Evolutionary conservation across 1,139 yeast species (phyloP), one percentile per base, ranked within the genome.

Genomic region (Diutina neorugosa): DNA sequence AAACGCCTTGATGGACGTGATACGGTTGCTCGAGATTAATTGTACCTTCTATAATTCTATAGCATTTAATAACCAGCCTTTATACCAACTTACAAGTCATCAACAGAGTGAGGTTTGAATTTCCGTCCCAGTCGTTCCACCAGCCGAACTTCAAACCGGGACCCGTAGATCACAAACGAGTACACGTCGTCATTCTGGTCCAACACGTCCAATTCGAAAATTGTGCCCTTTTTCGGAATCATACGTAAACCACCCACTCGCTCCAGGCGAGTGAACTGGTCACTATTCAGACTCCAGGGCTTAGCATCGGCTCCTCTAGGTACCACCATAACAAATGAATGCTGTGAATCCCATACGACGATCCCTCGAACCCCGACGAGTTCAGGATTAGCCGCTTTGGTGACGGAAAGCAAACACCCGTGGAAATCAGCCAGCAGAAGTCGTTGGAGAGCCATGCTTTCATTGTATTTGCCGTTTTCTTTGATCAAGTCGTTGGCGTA

Each of bases 311-410:
- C 21, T 14, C 52, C 54, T 8, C 59, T 76, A 62, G 80, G 80
- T 0, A 80, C 76, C 31, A 85, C 81, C 52, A 91, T 60, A 3
- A 89, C 78, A 62, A 89, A 86, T 54, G 80, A 78, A 60, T 84
- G 81, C 63, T 87, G 91, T 7, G 93, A 80, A 63, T 93, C 98
- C 85, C 95, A 87, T 1, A 89, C 70, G 1, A 91, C 89, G 6
- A 91, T 86, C 0, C 98, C 98, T 46, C 74, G 60, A 18, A 77
- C 61, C 0, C 96, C 96, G 5, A 84, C 76, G 54, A 80, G 62
- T 52, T 80, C 76, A 1, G 75, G 70, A 60, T 86, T 86, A 19
- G 71, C 68, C 12, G 90, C 76, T 51, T 80, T 77, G 1, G 74
- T 62, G 0, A 91, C 93, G 16, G 75, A 73, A 21, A 91, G 57